Base-by-base conservation (phyloP, 2,329 filamentous ascomycete genomes). In the Trichophyton simii region DNA sequence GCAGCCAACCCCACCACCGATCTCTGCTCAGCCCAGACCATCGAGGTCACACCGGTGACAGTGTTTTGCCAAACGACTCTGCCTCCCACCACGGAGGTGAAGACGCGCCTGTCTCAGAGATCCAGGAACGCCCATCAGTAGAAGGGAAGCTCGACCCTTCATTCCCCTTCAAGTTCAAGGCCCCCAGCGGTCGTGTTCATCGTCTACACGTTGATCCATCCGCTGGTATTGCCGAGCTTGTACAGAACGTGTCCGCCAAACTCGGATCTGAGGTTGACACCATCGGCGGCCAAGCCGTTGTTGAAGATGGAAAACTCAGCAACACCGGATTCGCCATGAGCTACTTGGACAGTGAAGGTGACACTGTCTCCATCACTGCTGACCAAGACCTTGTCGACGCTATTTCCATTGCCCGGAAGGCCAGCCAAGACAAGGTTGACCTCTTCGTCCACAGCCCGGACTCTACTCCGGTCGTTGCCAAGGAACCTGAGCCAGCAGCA, bases 121-220 rank as follows among this genome's bases (percentile, higher is more conserved):
- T 85, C 25, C 79, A 78, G 15, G 80, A 87, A 55, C 80, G 86
- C 18, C 76, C 79, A 3, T 76, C 80, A 4, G 78, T 82, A 1
- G 69, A 74, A 5, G 62, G 75, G 11, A 79, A 68, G 3, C 83
- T 88, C 68, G 89, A 95, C 66, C 75, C 83, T 9, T 89, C 92
- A 0, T 99, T 97, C 76, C 85, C 92, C 2, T 99, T 99, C 85
- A 99, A 99, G 75, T 99, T 99, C 83, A 97, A 97, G 79, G 91
- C 94, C 1, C 94, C 94, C 1, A 91, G 89, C 67, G 94, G 92
- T 54, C 89, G 94, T 59, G 91, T 97, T 18, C 94, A 99, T 75
- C 86, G 94, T 60, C 78, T 99, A 58, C 94, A 97, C 70, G 86
- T 96, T 31, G 80, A 85, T 60, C 87, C 91, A 9, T 84, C 87